Conservation (phyloP, 169 alveolate species). For the Plasmodium vivax region DNA sequence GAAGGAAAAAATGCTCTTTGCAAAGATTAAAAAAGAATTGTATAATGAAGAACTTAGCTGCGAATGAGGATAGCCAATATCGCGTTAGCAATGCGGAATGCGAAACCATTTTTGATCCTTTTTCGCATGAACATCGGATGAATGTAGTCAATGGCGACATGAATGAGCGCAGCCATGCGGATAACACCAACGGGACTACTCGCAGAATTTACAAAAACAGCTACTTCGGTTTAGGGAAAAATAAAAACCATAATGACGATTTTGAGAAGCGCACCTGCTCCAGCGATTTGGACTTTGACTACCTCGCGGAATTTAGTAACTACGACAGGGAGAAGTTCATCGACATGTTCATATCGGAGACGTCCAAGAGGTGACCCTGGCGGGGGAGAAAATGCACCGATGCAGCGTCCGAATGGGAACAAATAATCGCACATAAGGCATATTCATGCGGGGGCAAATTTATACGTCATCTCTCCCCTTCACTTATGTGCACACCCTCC, state of each 20-base stretch:
- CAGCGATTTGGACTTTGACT: slow-evolving; percentile 22
- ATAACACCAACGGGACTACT: neutral
- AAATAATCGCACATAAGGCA: neutral
- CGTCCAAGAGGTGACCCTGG: neutral
- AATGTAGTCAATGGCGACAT: neutral
- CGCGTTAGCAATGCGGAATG: neutral
- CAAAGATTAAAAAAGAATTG: slow-evolving; percentile 1
- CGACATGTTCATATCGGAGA: slow-evolving; percentile 47
- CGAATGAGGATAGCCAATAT: neutral
- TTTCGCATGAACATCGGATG: neutral
- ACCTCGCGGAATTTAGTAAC: neutral
- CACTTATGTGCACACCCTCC: neutral
- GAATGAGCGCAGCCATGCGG: neutral
- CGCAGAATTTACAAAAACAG: neutral
- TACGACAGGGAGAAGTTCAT: slow-evolving; percentile 43
- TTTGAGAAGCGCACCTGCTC: slow-evolving; percentile 7
- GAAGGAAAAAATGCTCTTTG: neutral
- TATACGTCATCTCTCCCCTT: neutral
- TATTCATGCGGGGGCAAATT: neutral
- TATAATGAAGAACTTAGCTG: slow-evolving; percentile 3
- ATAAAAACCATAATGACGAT: slow-evolving; percentile 13
- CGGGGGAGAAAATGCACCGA: neutral
- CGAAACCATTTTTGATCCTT: slow-evolving; percentile 25
- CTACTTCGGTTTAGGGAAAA: slow-evolving; percentile 17
- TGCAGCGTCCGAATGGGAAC: neutral